phyloP scores from a whole-genome alignment of 2,329 filamentous ascomycete genomes.

The Lasiodiplodia citricola region DNA sequence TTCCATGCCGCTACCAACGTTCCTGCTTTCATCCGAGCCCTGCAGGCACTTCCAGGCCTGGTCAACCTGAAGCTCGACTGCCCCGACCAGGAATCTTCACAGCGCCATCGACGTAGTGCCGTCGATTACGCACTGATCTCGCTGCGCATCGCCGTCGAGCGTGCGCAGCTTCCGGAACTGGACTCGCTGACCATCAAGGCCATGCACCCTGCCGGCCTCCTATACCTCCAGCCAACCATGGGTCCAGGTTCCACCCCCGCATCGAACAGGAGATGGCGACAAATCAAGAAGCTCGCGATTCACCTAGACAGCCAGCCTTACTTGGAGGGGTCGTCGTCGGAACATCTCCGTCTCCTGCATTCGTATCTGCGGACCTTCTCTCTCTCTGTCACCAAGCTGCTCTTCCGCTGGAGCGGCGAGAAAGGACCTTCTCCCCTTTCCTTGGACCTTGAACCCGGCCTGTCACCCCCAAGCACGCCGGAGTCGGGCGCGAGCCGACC shows the following conservation, averaged over 20 bases:
- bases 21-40: constrained; percentile 77
- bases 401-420: constrained; percentile 76
- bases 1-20: constrained; percentile 92
- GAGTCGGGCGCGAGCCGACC: constrained; percentile 35
- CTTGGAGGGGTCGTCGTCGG: constrained; percentile 59
- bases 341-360: constrained; percentile 70
- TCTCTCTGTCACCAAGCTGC: constrained; percentile 68
- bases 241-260: constrained; percentile 77
- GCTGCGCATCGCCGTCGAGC: constrained; percentile 80
- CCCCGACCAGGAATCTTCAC: constrained; percentile 69
- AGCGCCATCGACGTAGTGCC: constrained; percentile 71
- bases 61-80: constrained; percentile 78
- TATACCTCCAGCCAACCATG: constrained; percentile 75
- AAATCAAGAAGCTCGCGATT: constrained; percentile 76
- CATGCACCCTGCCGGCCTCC: constrained; percentile 76
- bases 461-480: constrained; percentile 58
- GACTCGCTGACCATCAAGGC: constrained; percentile 73
- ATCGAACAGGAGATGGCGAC: constrained; percentile 74
- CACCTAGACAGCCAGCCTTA: constrained; percentile 74
- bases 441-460: constrained; percentile 72
- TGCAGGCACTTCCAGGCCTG: constrained; percentile 71
- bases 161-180: constrained; percentile 69
- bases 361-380: constrained; percentile 78
- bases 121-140: constrained; percentile 92
- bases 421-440: constrained; percentile 77